Conservation (phyloP, 2,329 filamentous ascomycete genomes). For the Dactylonectria macrodidyma region DNA sequence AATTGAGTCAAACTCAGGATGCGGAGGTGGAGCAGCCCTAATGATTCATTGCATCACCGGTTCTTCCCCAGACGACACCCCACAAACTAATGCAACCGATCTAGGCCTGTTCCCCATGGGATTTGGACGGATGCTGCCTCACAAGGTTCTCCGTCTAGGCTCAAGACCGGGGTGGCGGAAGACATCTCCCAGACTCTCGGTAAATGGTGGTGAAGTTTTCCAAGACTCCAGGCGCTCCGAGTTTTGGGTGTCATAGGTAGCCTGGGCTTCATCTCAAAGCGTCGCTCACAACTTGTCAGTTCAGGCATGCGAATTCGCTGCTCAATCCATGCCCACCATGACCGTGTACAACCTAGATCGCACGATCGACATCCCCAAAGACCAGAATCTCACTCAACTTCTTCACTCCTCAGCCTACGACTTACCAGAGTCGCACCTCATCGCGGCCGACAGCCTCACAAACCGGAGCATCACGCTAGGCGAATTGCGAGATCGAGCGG, state of each 20-base stretch:
- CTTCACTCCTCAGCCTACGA: slow-evolving; percentile 55
- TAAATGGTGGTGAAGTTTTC: not conserved
- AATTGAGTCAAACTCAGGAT: not conserved
- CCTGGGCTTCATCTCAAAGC: not conserved
- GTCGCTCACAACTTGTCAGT: not conserved
- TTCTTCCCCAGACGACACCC: slow-evolving; percentile 10
- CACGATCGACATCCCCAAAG: slow-evolving; percentile 53
- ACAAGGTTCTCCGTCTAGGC: not conserved
- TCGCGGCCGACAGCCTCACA: slow-evolving; percentile 60
- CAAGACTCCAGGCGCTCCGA: not conserved
- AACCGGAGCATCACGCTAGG: slow-evolving; percentile 61
- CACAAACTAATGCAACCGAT: slow-evolving; percentile 15
- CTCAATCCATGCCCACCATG: slow-evolving; percentile 41
- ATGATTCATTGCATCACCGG: slow-evolving; percentile 27
- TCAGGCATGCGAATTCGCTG: not conserved
- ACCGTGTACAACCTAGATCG: slow-evolving; percentile 50
- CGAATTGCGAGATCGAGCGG: slow-evolving; percentile 58
- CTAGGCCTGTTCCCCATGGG: not conserved
- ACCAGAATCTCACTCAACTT: slow-evolving; percentile 61
- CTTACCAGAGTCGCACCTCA: slow-evolving; percentile 59
- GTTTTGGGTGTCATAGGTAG: not conserved
- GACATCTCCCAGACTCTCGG: slow-evolving; percentile 30
- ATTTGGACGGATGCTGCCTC: not conserved
- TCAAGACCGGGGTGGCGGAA: slow-evolving; percentile 26
- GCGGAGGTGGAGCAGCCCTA: slow-evolving; percentile 21